Percentiles rank a stretch among this genome's conserved stretches.
phyloP scores from a whole-genome alignment of 768 basidiomycete species.

The Scleroderma bovista region DNA sequence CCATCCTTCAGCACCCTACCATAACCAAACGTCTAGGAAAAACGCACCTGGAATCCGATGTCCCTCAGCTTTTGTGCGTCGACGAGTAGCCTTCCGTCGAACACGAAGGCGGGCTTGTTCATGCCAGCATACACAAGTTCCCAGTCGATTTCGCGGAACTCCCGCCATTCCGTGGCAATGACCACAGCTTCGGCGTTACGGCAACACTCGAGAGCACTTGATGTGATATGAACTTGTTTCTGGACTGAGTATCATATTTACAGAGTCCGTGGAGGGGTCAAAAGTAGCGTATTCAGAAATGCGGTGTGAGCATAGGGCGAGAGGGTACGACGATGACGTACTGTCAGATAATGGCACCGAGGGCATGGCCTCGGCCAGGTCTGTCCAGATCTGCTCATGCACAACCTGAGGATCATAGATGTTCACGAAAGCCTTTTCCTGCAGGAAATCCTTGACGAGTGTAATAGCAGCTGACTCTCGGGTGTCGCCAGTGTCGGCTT shows the following conservation, averaged over 20 bases:
- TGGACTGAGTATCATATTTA: constrained; percentile 50
- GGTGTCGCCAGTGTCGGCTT: constrained; percentile 98
- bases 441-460: constrained; percentile 88
- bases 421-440: constrained; percentile 79
- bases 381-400: constrained; percentile 81
- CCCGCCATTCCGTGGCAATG: constrained; percentile 96
- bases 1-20: background rate
- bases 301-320: background rate
- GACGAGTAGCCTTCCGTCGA: constrained; percentile 87
- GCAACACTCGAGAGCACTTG: constrained; percentile 83
- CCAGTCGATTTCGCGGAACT: constrained; percentile 95
- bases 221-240: constrained; percentile 77
- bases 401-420: constrained; percentile 92
- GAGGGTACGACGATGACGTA: constrained; percentile 33
- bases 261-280: background rate
- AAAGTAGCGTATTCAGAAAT: background rate
- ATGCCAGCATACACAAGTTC: constrained; percentile 74
- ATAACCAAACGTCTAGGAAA: background rate
- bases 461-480: constrained; percentile 96
- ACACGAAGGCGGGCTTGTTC: constrained; percentile 98
- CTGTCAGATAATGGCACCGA: constrained; percentile 56
- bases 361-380: constrained; percentile 68
- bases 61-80: constrained; percentile 71
- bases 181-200: constrained; percentile 88
- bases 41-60: constrained; percentile 83